Evolutionary conservation across 345 rosid species (phyloP), one percentile per base, ranked within the genome.

Genomic region (Gossypium sturtianum): DNA sequence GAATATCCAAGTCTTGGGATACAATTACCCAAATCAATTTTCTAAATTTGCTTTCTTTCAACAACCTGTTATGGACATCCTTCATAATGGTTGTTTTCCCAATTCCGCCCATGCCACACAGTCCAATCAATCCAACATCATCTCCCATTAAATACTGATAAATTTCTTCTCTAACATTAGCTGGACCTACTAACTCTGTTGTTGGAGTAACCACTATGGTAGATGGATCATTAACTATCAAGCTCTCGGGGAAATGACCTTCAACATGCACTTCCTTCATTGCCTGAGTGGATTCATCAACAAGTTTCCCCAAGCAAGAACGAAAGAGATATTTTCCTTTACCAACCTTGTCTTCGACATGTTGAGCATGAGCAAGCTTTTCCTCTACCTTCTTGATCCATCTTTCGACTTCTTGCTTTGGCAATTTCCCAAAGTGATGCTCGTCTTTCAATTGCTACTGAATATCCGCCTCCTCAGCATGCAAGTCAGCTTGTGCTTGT

Each of bases 101-200:
- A 0, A 75, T 41, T 1, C 81, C 77, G 0, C 74, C 72, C 48
- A 54, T 49, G 1, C 84, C 84, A 12, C 58, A 75, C 38, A 78
- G 72, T 27, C 43, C 65, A 2, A 81, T 61, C 15, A 19, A 54
- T 53, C 6, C 12, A 9, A 59, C 49, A 0, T 4, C 53, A 16
- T 52, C 74, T 9, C 51, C 59, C 77, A 27, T 34, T 0, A 34
- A 4, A 34, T 34, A 34, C 38, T 4, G 0, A 34, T 34, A 34
- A 0, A 34, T 4, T 66, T 60, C 43, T 13, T 60, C 43, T 56
- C 0, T 9, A 0, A 13, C 19, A 3, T 6, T 13, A 13, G 43
- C 7, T 0, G 0, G 4, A 1, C 65, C 43, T 7, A 5, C 2
- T 27, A 60, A 60, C 1, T 60, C 19, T 13, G 8, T 0, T 60